These are phyloP conservation scores for Cystoderma amianthinum DNA, from an alignment of 768 basidiomycete genomes.

Conservation along the genomic window DNA sequence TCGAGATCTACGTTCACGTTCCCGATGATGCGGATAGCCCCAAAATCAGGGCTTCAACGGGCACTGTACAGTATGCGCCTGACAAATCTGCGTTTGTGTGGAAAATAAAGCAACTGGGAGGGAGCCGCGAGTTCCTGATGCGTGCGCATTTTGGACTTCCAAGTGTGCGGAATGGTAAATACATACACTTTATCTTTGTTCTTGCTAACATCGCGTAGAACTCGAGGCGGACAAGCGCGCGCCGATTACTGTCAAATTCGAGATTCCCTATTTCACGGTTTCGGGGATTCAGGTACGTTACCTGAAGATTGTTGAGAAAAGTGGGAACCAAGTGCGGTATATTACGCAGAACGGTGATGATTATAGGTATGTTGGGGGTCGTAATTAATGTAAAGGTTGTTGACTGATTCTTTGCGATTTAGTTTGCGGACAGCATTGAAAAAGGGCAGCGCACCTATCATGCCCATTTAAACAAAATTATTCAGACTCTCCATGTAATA, in stretches of 20 bases:
- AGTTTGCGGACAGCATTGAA: constrained; percentile 4
- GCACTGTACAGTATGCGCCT: constrained; percentile 93
- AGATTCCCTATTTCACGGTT: constrained; percentile 98
- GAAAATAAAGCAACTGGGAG: constrained; percentile 98
- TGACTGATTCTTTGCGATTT: not conserved
- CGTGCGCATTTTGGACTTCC: constrained; percentile 96
- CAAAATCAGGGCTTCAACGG: constrained; percentile 92
- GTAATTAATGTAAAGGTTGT: constrained; percentile 1
- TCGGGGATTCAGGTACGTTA: constrained; percentile 97
- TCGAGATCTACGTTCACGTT: constrained; percentile 98
- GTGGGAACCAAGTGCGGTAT: constrained; percentile 93
- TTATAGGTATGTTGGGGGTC: constrained; percentile 52
- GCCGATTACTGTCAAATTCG: constrained; percentile 95
- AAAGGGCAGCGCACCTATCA: constrained; percentile 4
- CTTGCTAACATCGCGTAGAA: constrained; percentile 22
- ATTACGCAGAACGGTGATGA: constrained; percentile 91
- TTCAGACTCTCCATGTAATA: no score
- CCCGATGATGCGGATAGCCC: constrained; percentile 98
- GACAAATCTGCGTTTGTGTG: constrained; percentile 98
- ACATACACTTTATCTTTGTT: not conserved
- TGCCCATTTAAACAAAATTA: not conserved
- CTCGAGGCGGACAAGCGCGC: constrained; percentile 85
- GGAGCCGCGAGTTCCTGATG: constrained; percentile 96
- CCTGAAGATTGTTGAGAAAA: constrained; percentile 98
- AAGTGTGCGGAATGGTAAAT: constrained; percentile 83